Base-by-base conservation (phyloP, 371 early-diverging fungal species). In the Blakeslea trispora region DNA sequence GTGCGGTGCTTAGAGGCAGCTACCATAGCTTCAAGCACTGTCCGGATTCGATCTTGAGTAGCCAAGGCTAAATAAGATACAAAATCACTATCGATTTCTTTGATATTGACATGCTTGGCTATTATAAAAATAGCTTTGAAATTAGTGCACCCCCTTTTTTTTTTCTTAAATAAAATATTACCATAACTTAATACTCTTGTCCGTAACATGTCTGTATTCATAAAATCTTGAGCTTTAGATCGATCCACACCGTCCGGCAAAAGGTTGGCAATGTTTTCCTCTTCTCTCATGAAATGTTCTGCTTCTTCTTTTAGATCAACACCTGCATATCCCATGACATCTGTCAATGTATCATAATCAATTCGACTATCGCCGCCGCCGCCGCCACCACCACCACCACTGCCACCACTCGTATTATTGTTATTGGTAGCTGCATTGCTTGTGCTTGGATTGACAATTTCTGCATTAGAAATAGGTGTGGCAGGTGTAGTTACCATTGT, bases 291-390 rank as follows among this genome's bases (percentile, higher is more conserved):
- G 45, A 79, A 76, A 50, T 63, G 68, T 28, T 86, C 87, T 15
- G 76, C 75, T 74, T 86, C 88, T 52, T 85, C 87, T 62, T 71
- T 79, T 28, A 94, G 72, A 69, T 94, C 93, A 15, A 94, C 86
- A n/a, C 93, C 95, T 1, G 86, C 88, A 71, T 90, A 92, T 4
- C 87, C 88, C 77, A 91, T 91, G 5, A 91, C 93, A 69, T 93
- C 93, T 44, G 89, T 88, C 23, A 94, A 58, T 32, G 80, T 75
- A 40, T 85, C 85, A 55, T 74, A 81, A 53, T 86, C 84, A 61
- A 79, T 77, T 46, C 70, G 74, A 41, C 82, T 74, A 24, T 60
- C 71, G 14, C 57, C 57, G n/a, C 57, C 63, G 13, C 56, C 51
- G 3, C 55, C 35, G 13, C 52, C n/a, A n/a, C n/a, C n/a, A n/a